Conservation (phyloP, 768 basidiomycete genomes). For the Pholiota microspora region DNA sequence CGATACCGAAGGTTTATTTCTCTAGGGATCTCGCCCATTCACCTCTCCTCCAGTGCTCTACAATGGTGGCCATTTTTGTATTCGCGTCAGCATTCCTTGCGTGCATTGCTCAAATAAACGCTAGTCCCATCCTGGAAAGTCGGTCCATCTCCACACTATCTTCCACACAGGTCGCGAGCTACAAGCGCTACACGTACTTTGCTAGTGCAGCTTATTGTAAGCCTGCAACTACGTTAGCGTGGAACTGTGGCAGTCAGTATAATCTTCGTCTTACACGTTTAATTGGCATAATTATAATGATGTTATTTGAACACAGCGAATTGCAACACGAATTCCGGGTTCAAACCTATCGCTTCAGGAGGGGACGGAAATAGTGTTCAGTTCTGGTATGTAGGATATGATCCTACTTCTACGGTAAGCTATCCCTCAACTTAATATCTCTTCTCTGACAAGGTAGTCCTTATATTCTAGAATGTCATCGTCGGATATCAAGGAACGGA, state of each 20-base stretch:
- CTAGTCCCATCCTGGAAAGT: constrained; percentile 23
- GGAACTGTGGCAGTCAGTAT: constrained; percentile 45
- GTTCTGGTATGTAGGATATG: constrained; percentile 40
- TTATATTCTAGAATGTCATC: constrained; percentile 19
- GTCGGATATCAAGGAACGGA: constrained; percentile 26
- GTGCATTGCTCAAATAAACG: constrained; percentile 14
- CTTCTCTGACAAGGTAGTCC: background rate
- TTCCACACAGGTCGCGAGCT: constrained; percentile 36
- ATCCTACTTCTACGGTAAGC: constrained; percentile 26
- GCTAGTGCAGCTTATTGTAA: constrained; percentile 49
- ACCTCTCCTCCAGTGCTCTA: background rate
- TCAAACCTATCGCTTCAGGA: constrained; percentile 42
- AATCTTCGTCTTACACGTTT: no score
- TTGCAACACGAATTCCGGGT: constrained; percentile 39
- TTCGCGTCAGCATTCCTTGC: constrained; percentile 17
- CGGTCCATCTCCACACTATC: constrained; percentile 34
- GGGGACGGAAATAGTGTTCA: constrained; percentile 35
- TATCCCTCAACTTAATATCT: background rate
- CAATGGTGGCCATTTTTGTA: constrained; percentile 3
- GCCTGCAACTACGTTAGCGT: constrained; percentile 38
- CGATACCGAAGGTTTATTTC: no score
- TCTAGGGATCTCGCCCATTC: no score
- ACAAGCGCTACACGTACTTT: constrained; percentile 45
- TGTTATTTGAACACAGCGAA: constrained; percentile 24
- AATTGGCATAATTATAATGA: background rate